Evolutionary conservation across 345 rosid genomes (phyloP), one percentile per base, ranked within the genome.

Genomic region (Populus simonii): DNA sequence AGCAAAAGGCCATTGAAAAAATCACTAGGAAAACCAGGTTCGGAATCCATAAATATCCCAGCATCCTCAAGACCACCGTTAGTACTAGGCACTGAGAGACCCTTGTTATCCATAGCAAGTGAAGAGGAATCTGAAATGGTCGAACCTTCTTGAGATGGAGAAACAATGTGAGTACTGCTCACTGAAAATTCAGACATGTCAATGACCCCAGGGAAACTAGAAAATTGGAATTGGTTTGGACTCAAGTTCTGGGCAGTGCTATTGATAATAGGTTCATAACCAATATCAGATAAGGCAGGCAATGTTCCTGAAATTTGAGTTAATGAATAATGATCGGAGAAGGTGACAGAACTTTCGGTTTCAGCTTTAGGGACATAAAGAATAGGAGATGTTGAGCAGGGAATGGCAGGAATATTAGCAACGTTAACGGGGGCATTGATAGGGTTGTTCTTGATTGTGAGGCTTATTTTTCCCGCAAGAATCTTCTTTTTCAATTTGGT

Each of bases 401-500:
- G 67, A 25, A 13, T 22, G 12, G 36, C 8, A 6, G 51, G 65
- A 63, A 35, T 75, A 79, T 75, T 73, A 73, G 43, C 22, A 43
- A 55, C 7, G 23, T 11, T 70, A 62, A 31, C 10, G 7, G 67
- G 65, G 73, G 61, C 41, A 17, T 23, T 49, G 35, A 4, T 38
- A 7, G 0, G 27, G 57, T 1, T 77, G 23, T 65, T 74, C 66
- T 45, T 81, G 45, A 51, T 74, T 70, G 78, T 71, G 68, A 68
- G 79, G 76, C 70, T 72, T 62, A 72, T 72, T 59, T 83, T 79
- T 63, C 84, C 86, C 9, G 83, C 80, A 63, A 81, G 41, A 22
- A 84, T 77, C 85, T 92, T 91, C 92, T 91, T 94, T 90, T 94
- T 94, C 31, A 94, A 90, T 87, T 90, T 94, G 47, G 98, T 92